These are phyloP conservation scores for Leishmania aethiopica DNA, from an alignment of 208 protist species.

Conservation along the genomic window DNA sequence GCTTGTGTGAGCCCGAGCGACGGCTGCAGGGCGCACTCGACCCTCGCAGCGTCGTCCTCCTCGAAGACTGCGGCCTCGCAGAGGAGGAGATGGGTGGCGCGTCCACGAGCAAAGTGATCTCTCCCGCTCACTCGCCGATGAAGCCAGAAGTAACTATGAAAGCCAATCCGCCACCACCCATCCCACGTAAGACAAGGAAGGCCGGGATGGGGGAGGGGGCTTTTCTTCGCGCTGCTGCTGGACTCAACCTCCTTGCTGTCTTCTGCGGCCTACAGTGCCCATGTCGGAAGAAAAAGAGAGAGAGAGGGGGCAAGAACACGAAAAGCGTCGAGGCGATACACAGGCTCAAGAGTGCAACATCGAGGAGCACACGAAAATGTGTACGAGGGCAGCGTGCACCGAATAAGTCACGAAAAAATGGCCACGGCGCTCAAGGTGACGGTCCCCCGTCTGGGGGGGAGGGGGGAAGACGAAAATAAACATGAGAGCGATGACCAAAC, in stretches of 20 bases:
- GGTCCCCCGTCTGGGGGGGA: background rate
- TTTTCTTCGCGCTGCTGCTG: background rate
- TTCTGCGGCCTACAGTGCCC: background rate
- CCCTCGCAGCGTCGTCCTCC: background rate
- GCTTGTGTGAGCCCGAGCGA: background rate
- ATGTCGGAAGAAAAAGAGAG: background rate
- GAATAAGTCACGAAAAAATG: background rate
- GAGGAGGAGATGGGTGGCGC: background rate
- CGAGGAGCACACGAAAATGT: background rate
- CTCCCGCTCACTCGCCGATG: background rate
- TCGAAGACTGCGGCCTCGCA: background rate
- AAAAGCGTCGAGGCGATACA: too few relatives aligned
- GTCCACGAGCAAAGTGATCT: background rate
- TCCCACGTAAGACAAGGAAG: background rate
- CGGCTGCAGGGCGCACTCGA: background rate
- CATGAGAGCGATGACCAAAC: background rate
- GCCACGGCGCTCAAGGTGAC: background rate
- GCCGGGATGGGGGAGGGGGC: too few relatives aligned
- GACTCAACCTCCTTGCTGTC: background rate
- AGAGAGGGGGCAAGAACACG: background rate
- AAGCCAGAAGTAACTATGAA: background rate
- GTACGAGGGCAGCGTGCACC: background rate
- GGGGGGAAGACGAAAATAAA: background rate
- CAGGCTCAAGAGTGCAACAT: background rate
- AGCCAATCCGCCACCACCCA: background rate